Evolutionary conservation across 2,329 filamentous ascomycete genomes (phyloP), one percentile per base, ranked within the genome.

Genomic region (Aspergillus sp.): DNA sequence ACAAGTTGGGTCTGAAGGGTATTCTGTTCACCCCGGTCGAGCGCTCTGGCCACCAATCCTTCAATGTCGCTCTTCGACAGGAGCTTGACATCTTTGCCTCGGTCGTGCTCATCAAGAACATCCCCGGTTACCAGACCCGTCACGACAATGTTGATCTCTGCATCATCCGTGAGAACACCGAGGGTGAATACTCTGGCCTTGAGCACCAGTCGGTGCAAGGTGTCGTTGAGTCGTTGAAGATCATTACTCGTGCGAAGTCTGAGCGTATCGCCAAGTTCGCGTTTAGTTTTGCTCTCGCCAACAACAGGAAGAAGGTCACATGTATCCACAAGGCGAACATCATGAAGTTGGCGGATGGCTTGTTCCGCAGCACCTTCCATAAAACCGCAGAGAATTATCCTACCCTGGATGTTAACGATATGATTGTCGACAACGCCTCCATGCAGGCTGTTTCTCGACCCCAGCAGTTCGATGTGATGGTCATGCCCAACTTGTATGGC

Each of bases 321-420:
- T 97, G 93, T 83, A 98, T 99, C 76, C 95, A 99, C 89, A 99
- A 99, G 86, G 95, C 95, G 81, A 99, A 99, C 86, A 99, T 99
- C 83, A 99, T 99, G 95, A 99, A 99, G 86, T 86, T 99, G 59
- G 93, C 93, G 77, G 95, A 99, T 70, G 95, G 95, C 80, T 90
- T 99, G 57, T 99, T 99, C 91, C 90, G 95, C 77, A 93, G 88
- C 82, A 98, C 95, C 68, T 96, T 98, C 85, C 91, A 96, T 83
- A 85, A 88, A 72, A 88, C 95, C 68, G 90, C 92, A 66, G 90
- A 96, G 83, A 91, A 96, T 78, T 99, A 95, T 83, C 93, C 95
- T 60, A 96, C 91, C 63, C 85, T 99, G 69, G 90, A 97, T 83
- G 89, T 89, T 75, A 96, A 96, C 83, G 95, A 99, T 82, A 97